Evolutionary conservation across 495 filamentous ascomycete genomes (phyloP).

Genomic region (Penicillium steckii): DNA sequence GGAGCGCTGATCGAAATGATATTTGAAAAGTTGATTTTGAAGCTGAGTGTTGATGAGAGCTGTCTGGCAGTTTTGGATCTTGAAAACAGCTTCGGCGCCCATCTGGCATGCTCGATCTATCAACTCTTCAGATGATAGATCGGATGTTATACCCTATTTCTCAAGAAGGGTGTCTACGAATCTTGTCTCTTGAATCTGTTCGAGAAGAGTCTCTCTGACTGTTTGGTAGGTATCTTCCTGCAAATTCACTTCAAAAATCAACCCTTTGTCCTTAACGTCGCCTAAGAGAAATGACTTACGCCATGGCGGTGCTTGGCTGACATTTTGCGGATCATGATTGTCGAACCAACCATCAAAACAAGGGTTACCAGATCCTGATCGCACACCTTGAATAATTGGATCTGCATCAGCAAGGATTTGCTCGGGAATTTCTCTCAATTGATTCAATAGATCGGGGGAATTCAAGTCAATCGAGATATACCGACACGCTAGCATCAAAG

Average conservation of each 20-base stretch:
- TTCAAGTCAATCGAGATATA: constrained; percentile 8
- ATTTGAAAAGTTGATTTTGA: constrained; percentile 6
- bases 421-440: constrained; percentile 5
- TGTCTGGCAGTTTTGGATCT: constrained; percentile 9
- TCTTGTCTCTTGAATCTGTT: constrained; percentile 1
- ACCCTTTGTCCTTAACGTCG: constrained; percentile 14
- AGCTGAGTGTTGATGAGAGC: constrained; percentile 9
- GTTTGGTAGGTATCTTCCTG: constrained; percentile 6
- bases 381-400: constrained; percentile 6
- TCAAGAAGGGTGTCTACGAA: constrained; percentile 6
- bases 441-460: constrained; percentile 5
- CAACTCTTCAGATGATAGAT: not conserved
- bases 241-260: constrained; percentile 11
- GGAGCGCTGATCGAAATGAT: constrained; percentile 16
- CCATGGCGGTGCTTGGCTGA: not conserved
- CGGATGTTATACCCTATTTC: constrained; percentile 5
- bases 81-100: constrained; percentile 10
- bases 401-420: constrained; percentile 13
- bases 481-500: constrained; percentile 4
- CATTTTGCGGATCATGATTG: not conserved
- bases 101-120: not conserved
- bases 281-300: constrained; percentile 7
- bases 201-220: constrained; percentile 3
- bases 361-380: constrained; percentile 8
- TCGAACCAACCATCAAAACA: constrained; percentile 17